A percentile compares a stretch with the other conserved stretches of the same genome.
These are phyloP conservation scores for Musa balbisiana DNA, from an alignment of 202 grass and related monocot species.

Conservation along the genomic window DNA sequence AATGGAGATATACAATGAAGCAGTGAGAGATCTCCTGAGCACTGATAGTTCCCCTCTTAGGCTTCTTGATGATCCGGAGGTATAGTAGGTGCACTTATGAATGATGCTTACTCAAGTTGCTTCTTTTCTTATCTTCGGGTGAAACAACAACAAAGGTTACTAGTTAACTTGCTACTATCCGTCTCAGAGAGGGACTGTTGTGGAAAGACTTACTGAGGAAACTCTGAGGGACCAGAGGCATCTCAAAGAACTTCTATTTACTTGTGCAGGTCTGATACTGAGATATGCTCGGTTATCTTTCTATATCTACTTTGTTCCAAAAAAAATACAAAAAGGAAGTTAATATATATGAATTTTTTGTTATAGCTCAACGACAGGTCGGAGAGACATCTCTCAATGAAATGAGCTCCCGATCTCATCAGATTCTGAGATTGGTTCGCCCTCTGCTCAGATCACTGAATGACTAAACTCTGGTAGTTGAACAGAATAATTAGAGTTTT, in stretches of 20 bases:
- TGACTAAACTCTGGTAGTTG: background rate
- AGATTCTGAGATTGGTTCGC: slow-evolving; percentile 87
- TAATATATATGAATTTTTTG: background rate
- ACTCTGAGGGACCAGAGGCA: slow-evolving; percentile 24
- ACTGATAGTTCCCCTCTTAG: background rate
- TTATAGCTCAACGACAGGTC: slow-evolving; percentile 74
- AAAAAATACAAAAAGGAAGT: too few species aligned
- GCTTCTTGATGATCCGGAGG: slow-evolving; percentile 13
- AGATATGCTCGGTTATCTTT: too few species aligned
- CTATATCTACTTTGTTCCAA: too few species aligned
- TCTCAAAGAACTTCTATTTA: slow-evolving; percentile 67
- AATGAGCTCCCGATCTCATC: slow-evolving; percentile 85
- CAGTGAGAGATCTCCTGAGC: background rate
- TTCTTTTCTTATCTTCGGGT: background rate
- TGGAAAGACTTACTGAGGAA: slow-evolving; percentile 9
- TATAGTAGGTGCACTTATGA: background rate
- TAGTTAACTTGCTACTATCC: background rate
- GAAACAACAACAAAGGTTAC: too few species aligned
- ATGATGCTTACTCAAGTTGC: background rate
- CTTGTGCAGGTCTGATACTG: slow-evolving; percentile 50
- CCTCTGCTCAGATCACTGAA: background rate
- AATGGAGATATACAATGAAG: slow-evolving; percentile 17
- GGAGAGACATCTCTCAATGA: slow-evolving; percentile 84
- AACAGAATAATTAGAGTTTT: background rate
- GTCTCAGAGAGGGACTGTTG: slow-evolving; percentile 3